Percentiles rank a stretch among this genome's conserved stretches.
Conservation (phyloP, 305 asterid genomes). For the Fraxinus ornus region DNA sequence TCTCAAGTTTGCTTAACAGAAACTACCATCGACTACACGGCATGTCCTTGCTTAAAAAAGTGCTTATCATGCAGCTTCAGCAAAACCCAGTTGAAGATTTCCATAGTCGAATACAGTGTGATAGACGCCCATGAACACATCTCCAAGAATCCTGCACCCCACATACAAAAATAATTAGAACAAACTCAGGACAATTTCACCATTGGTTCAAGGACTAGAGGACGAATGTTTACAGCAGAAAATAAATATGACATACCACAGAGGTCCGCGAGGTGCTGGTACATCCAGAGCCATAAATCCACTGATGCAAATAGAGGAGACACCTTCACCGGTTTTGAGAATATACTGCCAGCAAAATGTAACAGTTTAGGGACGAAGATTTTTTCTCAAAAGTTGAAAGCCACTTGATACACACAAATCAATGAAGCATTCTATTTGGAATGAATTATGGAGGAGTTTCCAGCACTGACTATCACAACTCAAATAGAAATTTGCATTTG, state of each 20-base stretch:
- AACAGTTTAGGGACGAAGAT: background rate
- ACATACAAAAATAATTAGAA: background rate
- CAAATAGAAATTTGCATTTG: background rate
- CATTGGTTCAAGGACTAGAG: background rate
- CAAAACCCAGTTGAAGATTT: slow-evolving; percentile 75
- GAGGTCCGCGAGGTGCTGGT: slow-evolving; percentile 53
- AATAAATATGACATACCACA: slow-evolving; percentile 35
- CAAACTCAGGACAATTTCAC: background rate
- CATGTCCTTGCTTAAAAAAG: background rate
- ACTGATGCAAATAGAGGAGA: slow-evolving; percentile 41
- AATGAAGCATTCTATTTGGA: background rate
- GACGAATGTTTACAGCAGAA: background rate
- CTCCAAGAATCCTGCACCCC: slow-evolving; percentile 87
- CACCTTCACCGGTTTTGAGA: slow-evolving; percentile 41
- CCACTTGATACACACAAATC: background rate
- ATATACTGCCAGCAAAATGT: slow-evolving; percentile 37
- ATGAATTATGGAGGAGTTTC: background rate
- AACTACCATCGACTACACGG: background rate
- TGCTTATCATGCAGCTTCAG: slow-evolving; percentile 58
- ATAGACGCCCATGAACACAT: slow-evolving; percentile 89
- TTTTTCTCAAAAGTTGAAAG: background rate
- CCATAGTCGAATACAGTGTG: slow-evolving; percentile 91
- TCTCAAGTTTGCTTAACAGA: background rate
- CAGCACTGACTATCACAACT: background rate
- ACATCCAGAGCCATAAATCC: slow-evolving; percentile 52